A percentile compares a stretch with the other conserved stretches of the same genome.
Evolutionary conservation across 2,329 filamentous ascomycete species (phyloP).

Genomic region (Exophiala alcalophila): DNA sequence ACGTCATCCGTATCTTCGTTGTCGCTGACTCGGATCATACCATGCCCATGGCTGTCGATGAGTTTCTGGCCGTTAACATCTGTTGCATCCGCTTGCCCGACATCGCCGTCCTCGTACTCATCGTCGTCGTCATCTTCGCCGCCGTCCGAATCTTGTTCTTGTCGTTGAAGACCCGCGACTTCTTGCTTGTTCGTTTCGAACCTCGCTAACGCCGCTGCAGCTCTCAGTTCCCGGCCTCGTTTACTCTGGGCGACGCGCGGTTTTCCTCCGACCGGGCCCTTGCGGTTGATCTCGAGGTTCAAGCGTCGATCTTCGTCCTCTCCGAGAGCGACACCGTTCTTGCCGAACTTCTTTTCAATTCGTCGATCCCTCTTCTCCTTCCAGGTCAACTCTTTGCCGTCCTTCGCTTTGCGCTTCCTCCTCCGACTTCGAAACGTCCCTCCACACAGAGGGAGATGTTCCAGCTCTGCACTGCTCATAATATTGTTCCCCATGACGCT

Average conservation of each 20-base stretch:
- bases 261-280: constrained; percentile 56
- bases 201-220: constrained; percentile 71
- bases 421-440: constrained; percentile 66
- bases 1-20: constrained; percentile 62
- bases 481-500: constrained; percentile 53
- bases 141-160: constrained; percentile 36
- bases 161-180: constrained; percentile 18
- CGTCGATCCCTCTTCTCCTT: constrained; percentile 69
- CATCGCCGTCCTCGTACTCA: constrained; percentile 35
- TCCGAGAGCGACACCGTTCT: constrained; percentile 65
- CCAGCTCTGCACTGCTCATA: constrained; percentile 51
- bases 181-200: constrained; percentile 55
- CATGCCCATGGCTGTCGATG: constrained; percentile 63
- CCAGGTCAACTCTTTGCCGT: constrained; percentile 54
- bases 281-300: constrained; percentile 62
- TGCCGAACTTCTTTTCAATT: constrained; percentile 74
- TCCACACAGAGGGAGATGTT: constrained; percentile 74
- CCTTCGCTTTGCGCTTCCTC: constrained; percentile 54
- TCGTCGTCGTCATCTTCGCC: constrained; percentile 39
- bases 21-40: constrained; percentile 72
- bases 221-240: constrained; percentile 70
- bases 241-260: constrained; percentile 73
- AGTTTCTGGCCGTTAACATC: constrained; percentile 65
- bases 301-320: constrained; percentile 65
- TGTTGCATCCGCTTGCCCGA: constrained; percentile 52